These are phyloP conservation scores for Acacia acuminata DNA, from an alignment of 306 rosid species.

Conservation along the genomic window DNA sequence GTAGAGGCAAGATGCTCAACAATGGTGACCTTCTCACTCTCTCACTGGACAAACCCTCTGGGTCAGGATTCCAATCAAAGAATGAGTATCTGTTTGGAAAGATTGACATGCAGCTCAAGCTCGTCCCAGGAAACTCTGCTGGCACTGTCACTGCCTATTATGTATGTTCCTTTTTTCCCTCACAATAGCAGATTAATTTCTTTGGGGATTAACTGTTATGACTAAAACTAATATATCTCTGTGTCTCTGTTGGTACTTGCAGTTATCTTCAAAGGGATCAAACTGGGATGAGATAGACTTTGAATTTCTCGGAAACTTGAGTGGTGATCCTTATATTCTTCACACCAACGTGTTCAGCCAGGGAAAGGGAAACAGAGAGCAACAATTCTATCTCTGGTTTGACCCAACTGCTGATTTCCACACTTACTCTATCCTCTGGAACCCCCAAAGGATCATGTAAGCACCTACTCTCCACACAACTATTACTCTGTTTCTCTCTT, in stretches of 20 bases:
- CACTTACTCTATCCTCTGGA: slow-evolving; percentile 73
- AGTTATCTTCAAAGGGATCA: slow-evolving; percentile 61
- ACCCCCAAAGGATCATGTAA: slow-evolving; percentile 53
- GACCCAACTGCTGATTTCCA: slow-evolving; percentile 78
- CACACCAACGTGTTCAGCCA: slow-evolving; percentile 72
- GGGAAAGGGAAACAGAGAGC: slow-evolving; percentile 79
- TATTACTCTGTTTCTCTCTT: background rate
- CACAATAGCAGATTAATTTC: too few relatives aligned
- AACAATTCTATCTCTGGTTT: slow-evolving; percentile 77
- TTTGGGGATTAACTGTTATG: background rate
- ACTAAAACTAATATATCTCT: background rate
- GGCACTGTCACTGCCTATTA: slow-evolving; percentile 84
- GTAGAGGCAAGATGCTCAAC: slow-evolving; percentile 61
- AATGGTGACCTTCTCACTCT: slow-evolving; percentile 58
- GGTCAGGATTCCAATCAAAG: slow-evolving; percentile 73
- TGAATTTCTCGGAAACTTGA: slow-evolving; percentile 70
- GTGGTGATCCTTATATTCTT: slow-evolving; percentile 72
- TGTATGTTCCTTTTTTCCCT: slow-evolving; percentile 32
- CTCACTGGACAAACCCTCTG: slow-evolving; percentile 59
- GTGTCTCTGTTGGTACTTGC: slow-evolving; percentile 18
- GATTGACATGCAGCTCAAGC: slow-evolving; percentile 80
- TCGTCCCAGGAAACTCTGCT: slow-evolving; percentile 75
- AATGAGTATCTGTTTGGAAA: slow-evolving; percentile 62
- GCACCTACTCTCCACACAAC: slow-evolving; percentile 18
- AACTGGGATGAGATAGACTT: slow-evolving; percentile 81